Percentiles rank a stretch among this genome's conserved stretches.
These are phyloP conservation scores for Pleurotus salmoneostramineus DNA, from an alignment of 768 basidiomycete species.

Conservation along the genomic window DNA sequence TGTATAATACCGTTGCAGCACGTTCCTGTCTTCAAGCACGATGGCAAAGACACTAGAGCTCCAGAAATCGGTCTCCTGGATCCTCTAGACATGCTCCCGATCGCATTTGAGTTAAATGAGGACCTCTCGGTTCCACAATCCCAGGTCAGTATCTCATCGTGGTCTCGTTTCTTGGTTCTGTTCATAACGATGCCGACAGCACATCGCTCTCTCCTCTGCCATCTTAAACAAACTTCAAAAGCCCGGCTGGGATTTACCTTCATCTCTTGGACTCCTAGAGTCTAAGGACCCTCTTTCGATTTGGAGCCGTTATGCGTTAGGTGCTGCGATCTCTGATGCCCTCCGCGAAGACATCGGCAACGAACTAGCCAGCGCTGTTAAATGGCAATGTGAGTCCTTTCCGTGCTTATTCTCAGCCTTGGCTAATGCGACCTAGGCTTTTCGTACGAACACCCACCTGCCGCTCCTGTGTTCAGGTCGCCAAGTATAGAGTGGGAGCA, in stretches of 20 bases:
- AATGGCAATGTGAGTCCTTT: conserved; percentile 44
- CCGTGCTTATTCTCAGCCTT: neutral
- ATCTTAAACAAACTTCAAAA: conserved; percentile 21
- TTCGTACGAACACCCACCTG: conserved; percentile 46
- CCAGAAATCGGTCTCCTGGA: conserved; percentile 46
- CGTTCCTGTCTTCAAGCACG: conserved; percentile 41
- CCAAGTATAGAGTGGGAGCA: conserved; percentile 58
- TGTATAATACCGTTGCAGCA: conserved; percentile 44
- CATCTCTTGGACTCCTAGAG: conserved; percentile 16
- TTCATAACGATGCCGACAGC: conserved; percentile 17
- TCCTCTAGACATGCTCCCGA: conserved; percentile 49
- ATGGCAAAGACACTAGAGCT: conserved; percentile 22
- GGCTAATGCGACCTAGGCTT: conserved; percentile 24
- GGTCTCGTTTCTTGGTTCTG: neutral
- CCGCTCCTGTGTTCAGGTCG: conserved; percentile 37
- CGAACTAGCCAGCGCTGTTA: conserved; percentile 45
- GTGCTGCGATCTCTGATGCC: conserved; percentile 27
- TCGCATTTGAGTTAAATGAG: conserved; percentile 28
- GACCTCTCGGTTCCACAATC: neutral
- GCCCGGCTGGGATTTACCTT: conserved; percentile 22
- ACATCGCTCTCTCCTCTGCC: conserved; percentile 19
- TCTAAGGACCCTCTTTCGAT: conserved; percentile 33
- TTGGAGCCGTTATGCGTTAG: conserved; percentile 39
- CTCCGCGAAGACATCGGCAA: conserved; percentile 37
- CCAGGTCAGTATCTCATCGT: neutral